Conservation (phyloP, 306 rosid genomes). For the Lathyrus aphaca region DNA sequence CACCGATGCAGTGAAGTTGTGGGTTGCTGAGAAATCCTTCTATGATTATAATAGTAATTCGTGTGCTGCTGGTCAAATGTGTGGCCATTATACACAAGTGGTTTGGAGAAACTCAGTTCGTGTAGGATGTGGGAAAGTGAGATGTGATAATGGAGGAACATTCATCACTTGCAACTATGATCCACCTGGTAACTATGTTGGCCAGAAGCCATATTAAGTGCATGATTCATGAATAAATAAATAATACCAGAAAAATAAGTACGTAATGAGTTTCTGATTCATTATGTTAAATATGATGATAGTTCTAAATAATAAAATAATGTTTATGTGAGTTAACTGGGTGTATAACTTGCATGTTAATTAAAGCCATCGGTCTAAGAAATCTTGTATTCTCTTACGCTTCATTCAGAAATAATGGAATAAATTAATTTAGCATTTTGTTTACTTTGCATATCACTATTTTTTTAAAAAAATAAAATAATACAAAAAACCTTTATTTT, state of each 20-base stretch:
- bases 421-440: too few species aligned
- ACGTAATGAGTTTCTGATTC: too few species aligned
- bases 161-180: slow-evolving; percentile 52
- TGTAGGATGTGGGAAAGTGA: slow-evolving; percentile 59
- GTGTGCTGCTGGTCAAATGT: slow-evolving; percentile 36
- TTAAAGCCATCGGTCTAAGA: not conserved
- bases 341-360: not conserved
- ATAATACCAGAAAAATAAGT: too few species aligned
- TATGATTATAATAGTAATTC: slow-evolving; percentile 43
- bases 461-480: too few species aligned
- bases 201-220: not conserved
- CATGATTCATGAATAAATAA: too few species aligned
- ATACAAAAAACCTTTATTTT: too few species aligned
- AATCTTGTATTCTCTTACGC: not conserved
- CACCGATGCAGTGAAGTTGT: slow-evolving; percentile 32
- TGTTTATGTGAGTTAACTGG: not conserved
- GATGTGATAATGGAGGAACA: slow-evolving; percentile 45
- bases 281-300: too few species aligned
- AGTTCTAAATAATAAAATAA: not conserved
- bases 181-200: slow-evolving; percentile 34
- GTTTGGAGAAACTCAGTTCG: slow-evolving; percentile 47
- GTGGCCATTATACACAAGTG: slow-evolving; percentile 28
- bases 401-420: not conserved
- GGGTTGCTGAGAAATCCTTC: slow-evolving; percentile 44
- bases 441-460: too few species aligned